A percentile compares a stretch with the other conserved stretches of the same genome.
Conservation (phyloP, 768 basidiomycete species). For the Russula ochroleuca region DNA sequence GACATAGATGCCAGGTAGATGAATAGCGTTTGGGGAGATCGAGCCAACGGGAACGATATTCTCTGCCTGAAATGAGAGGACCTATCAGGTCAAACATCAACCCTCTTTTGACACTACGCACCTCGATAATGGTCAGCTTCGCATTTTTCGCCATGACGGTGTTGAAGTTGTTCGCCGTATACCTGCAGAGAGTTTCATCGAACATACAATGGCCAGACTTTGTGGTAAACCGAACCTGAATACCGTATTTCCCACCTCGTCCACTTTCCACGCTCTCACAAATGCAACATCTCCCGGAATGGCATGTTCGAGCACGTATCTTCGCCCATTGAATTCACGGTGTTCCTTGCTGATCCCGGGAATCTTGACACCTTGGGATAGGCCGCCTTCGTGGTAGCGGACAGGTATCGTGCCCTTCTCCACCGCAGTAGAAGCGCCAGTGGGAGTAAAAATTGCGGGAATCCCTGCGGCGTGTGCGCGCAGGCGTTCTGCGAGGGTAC, state of each 20-base stretch:
- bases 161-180: conserved; percentile 84
- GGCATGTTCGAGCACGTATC: conserved; percentile 77
- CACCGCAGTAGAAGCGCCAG: conserved; percentile 80
- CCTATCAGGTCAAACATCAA: neutral
- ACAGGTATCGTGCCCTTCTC: conserved; percentile 76
- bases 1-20: conserved; percentile 81
- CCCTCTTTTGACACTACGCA: conserved; percentile 26
- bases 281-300: conserved; percentile 81
- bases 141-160: conserved; percentile 87
- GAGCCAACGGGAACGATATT: conserved; percentile 81
- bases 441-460: conserved; percentile 91
- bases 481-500: conserved; percentile 82
- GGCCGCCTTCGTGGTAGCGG: conserved; percentile 74
- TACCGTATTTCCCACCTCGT: conserved; percentile 85
- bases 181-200: conserved; percentile 41
- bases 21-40: conserved; percentile 76
- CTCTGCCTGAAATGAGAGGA: conserved; percentile 59
- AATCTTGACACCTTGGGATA: conserved; percentile 62
- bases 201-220: neutral
- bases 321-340: conserved; percentile 70
- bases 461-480: conserved; percentile 89
- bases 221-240: conserved; percentile 56
- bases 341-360: conserved; percentile 73
- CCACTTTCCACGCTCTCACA: conserved; percentile 87
- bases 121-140: conserved; percentile 87